phyloP scores from a whole-genome alignment of 352 stramenopile genomes.

The Phytophthora cactorum region DNA sequence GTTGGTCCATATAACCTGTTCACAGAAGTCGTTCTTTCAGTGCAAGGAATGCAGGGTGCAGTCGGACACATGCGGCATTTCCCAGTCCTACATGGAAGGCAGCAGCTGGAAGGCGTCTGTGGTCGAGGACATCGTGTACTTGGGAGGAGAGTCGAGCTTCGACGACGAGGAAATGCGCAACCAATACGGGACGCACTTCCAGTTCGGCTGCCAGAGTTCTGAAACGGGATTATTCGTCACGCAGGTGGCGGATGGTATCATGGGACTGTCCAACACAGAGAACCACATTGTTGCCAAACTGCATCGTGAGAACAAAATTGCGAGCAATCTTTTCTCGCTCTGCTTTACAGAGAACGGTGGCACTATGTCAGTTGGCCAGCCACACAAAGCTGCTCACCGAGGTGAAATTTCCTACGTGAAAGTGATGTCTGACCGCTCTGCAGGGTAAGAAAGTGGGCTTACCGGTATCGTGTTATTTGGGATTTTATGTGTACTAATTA shows the following conservation, averaged over 20 bases:
- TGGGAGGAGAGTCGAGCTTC: conserved; percentile 67
- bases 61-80: conserved; percentile 69
- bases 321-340: conserved; percentile 77
- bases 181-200: conserved; percentile 75
- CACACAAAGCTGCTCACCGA: conserved; percentile 56
- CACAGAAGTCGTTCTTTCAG: conserved; percentile 52
- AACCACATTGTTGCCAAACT: conserved; percentile 82
- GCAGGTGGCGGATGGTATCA: conserved; percentile 86
- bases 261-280: conserved; percentile 79
- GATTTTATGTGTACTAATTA: conserved; percentile 2
- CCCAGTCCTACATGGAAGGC: conserved; percentile 86
- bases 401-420: conserved; percentile 66
- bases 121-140: conserved; percentile 82
- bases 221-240: conserved; percentile 85
- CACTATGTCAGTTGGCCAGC: conserved; percentile 68
- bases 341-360: conserved; percentile 79
- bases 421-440: conserved; percentile 47
- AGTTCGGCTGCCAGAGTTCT: conserved; percentile 80
- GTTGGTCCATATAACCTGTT: conserved; percentile 73
- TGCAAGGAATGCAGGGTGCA: conserved; percentile 55
- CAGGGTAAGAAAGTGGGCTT: conserved; percentile 15
- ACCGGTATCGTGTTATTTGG: not conserved
- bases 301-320: conserved; percentile 80
- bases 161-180: conserved; percentile 56
- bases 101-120: conserved; percentile 85